Percentiles rank a stretch among this genome's conserved stretches.
These are phyloP conservation scores for Escallonia herrerae DNA, from an alignment of 129 eudicot species.

Conservation along the genomic window DNA sequence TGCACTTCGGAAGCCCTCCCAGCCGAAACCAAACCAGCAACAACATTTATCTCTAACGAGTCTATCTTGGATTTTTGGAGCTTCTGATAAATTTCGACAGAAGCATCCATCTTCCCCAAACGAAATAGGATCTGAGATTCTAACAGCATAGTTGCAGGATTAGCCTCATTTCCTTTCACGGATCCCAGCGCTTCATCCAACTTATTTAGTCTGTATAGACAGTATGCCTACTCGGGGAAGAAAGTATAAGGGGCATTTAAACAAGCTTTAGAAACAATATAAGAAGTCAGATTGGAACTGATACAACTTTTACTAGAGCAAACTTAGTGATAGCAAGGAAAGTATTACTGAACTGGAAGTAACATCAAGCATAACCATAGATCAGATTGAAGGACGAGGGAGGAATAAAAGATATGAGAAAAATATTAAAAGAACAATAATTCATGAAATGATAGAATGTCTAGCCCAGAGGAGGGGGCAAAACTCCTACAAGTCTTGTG, in stretches of 20 bases:
- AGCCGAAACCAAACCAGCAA: conserved; percentile 87
- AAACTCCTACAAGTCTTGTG: no score
- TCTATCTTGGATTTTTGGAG: conserved; percentile 76
- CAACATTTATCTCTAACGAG: conserved; percentile 65
- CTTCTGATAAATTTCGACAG: conserved; percentile 64
- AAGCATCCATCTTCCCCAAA: conserved; percentile 71
- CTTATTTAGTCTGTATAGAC: conserved; percentile 83
- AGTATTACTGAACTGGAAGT: not conserved
- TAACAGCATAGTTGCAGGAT: conserved; percentile 50
- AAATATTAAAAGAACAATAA: no score
- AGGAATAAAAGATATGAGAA: no score
- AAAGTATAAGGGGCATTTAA: not conserved
- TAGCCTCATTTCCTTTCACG: conserved; percentile 56
- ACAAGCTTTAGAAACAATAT: not conserved
- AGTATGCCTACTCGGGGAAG: conserved; percentile 61
- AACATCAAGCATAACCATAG: no score
- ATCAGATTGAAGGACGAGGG: no score
- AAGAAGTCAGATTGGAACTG: not conserved
- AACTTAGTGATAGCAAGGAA: not conserved
- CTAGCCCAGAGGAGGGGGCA: no score
- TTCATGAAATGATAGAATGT: no score
- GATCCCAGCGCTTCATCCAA: conserved; percentile 65
- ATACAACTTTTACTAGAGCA: not conserved
- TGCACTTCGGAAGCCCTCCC: conserved; percentile 90
- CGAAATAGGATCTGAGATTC: conserved; percentile 84